A percentile compares a stretch with the other conserved stretches of the same genome.
phyloP scores from a whole-genome alignment of 2,329 filamentous ascomycete species.

The Trichoderma breve region DNA sequence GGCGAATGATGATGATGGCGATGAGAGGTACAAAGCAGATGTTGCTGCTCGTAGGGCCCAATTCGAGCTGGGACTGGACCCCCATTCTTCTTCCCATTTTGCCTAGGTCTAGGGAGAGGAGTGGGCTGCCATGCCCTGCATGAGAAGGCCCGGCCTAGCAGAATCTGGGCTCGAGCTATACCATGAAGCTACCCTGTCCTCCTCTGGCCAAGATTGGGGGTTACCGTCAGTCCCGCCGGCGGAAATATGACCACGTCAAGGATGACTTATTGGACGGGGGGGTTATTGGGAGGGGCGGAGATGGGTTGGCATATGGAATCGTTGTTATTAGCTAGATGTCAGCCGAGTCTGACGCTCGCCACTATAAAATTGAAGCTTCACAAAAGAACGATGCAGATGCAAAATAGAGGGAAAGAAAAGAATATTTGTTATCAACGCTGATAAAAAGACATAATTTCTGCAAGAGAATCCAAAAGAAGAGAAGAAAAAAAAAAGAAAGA shows the following conservation, averaged over 20 bases:
- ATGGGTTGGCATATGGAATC: too few relatives aligned
- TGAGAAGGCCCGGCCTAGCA: background rate
- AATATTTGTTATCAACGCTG: background rate
- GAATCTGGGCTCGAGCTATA: background rate
- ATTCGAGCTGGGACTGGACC: background rate
- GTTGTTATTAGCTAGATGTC: background rate
- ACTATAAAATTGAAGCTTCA: background rate
- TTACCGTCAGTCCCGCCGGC: background rate
- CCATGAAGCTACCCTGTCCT: background rate
- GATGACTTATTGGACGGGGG: background rate
- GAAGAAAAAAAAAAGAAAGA: background rate
- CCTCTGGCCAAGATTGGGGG: background rate
- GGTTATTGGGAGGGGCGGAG: background rate
- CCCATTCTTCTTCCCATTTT: background rate
- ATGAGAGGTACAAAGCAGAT: background rate
- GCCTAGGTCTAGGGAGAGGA: background rate
- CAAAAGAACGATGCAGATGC: background rate
- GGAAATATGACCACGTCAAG: background rate
- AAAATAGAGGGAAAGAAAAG: background rate
- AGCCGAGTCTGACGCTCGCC: background rate
- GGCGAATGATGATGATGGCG: background rate
- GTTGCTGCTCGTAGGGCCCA: background rate
- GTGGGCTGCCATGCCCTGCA: conserved; percentile 4
- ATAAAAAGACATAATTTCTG: background rate
- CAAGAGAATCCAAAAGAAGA: background rate